These are phyloP conservation scores for Paraphaeosphaeria sporulosa DNA, from an alignment of 2,329 filamentous ascomycete species.

Conservation along the genomic window DNA sequence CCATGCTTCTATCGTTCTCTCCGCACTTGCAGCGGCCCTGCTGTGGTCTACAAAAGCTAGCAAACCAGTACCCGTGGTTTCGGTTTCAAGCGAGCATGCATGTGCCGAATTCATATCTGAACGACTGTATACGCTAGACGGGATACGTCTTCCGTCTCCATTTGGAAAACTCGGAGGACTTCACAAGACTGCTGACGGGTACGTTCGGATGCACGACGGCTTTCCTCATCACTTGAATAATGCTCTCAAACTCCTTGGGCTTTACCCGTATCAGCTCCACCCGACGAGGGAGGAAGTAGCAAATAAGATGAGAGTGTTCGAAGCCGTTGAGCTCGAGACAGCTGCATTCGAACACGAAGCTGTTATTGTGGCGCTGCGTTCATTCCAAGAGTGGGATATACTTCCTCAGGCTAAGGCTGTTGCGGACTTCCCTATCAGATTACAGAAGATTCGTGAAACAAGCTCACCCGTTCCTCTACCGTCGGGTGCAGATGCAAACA, in stretches of 20 bases:
- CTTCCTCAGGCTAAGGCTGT: constrained; percentile 57
- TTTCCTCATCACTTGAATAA: constrained; percentile 61
- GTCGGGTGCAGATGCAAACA: not conserved
- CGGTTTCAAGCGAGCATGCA: constrained; percentile 57
- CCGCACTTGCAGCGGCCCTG: constrained; percentile 59
- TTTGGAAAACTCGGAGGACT: constrained; percentile 61
- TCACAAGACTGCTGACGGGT: constrained; percentile 59
- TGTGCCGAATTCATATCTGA: constrained; percentile 63
- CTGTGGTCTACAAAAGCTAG: constrained; percentile 50
- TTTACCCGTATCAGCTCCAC: constrained; percentile 25
- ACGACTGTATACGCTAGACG: constrained; percentile 56
- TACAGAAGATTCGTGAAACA: constrained; percentile 46
- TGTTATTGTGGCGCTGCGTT: constrained; percentile 60
- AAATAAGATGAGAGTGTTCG: constrained; percentile 51
- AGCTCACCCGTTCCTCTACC: constrained; percentile 18
- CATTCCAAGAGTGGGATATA: constrained; percentile 60
- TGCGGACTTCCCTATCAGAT: constrained; percentile 55
- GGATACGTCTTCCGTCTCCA: constrained; percentile 38
- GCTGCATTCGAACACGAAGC: constrained; percentile 51
- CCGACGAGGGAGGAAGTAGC: constrained; percentile 52
- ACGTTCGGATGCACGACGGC: constrained; percentile 63
- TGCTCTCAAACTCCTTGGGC: constrained; percentile 54
- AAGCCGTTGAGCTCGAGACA: constrained; percentile 58
- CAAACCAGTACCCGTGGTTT: constrained; percentile 46
- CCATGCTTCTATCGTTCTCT: constrained; percentile 60